phyloP scores from a whole-genome alignment of 2,329 filamentous ascomycete genomes.

The Penicillium fuscoglaucum region DNA sequence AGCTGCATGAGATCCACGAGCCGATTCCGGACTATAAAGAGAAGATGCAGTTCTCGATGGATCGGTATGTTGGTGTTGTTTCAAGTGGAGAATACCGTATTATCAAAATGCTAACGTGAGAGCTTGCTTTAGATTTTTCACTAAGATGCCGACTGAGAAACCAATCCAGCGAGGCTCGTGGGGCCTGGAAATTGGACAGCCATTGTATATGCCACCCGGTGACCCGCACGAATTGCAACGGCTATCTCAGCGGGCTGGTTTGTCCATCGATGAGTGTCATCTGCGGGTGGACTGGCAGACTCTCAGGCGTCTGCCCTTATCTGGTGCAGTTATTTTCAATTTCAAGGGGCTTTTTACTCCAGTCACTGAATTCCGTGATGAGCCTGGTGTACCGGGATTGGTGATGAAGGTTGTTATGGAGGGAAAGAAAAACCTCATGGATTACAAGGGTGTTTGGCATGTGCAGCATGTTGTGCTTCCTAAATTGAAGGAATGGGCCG shows the following conservation, averaged over 20 bases:
- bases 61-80: constrained; percentile 56
- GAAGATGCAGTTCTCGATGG: constrained; percentile 87
- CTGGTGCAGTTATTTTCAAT: constrained; percentile 76
- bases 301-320: constrained; percentile 73
- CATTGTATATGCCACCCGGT: constrained; percentile 71
- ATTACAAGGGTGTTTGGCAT: constrained; percentile 82
- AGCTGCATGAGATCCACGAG: constrained; percentile 69
- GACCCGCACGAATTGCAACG: constrained; percentile 65
- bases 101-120: not conserved
- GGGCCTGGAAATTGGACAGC: constrained; percentile 74
- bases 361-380: constrained; percentile 65
- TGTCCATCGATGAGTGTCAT: constrained; percentile 61
- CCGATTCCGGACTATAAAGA: constrained; percentile 80
- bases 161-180: constrained; percentile 83
- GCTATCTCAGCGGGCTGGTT: constrained; percentile 55
- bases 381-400: constrained; percentile 71
- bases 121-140: constrained; percentile 64
- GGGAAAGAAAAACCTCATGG: constrained; percentile 69
- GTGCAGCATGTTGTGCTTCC: constrained; percentile 72
- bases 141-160: constrained; percentile 70
- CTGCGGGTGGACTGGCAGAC: constrained; percentile 89
- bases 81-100: too few relatives aligned
- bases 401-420: constrained; percentile 68
- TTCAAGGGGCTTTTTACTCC: constrained; percentile 86
- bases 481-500: constrained; percentile 61